Evolutionary conservation across 495 filamentous ascomycete species (phyloP).

Genomic region (Hyaloscypha hepaticicola): DNA sequence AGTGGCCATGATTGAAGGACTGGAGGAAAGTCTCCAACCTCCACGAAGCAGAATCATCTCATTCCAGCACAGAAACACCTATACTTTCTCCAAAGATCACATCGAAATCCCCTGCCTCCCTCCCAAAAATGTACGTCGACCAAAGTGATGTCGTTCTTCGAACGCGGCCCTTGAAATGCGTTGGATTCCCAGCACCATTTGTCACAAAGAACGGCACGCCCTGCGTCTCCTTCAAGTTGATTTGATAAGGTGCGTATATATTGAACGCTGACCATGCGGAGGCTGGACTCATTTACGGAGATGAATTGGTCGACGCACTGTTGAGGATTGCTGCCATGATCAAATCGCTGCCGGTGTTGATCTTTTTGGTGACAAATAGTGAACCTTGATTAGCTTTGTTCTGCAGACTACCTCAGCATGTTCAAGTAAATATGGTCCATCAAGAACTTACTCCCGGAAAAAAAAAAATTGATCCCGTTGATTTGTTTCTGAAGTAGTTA

Average conservation of each 20-base stretch:
- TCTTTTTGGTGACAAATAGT: conserved; percentile 49
- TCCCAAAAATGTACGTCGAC: conserved; percentile 54
- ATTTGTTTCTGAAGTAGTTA: conserved; percentile 51
- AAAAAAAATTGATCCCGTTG: conserved; percentile 54
- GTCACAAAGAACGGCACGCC: conserved; percentile 36
- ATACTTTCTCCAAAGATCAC: conserved; percentile 56
- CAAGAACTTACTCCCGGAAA: conserved; percentile 42
- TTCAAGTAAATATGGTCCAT: not conserved
- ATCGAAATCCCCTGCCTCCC: conserved; percentile 51
- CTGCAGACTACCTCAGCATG: conserved; percentile 18
- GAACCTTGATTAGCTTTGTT: conserved; percentile 56
- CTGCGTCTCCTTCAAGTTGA: conserved; percentile 57
- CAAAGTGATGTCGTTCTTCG: conserved; percentile 48
- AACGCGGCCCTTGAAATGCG: conserved; percentile 42
- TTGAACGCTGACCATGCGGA: conserved; percentile 36
- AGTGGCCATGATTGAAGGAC: too few relatives aligned
- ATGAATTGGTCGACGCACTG: conserved; percentile 12
- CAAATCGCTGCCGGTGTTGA: conserved; percentile 44
- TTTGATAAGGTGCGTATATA: conserved; percentile 35
- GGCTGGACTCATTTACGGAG: conserved; percentile 18
- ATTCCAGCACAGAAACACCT: conserved; percentile 9
- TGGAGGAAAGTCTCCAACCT: too few relatives aligned
- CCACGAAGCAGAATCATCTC: not conserved
- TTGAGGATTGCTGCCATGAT: conserved; percentile 46
- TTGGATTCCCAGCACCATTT: conserved; percentile 21